Percentiles rank a stretch among this genome's conserved stretches.
Evolutionary conservation across 208 protist species (phyloP).

Genomic region (Herpetomonas muscarum): DNA sequence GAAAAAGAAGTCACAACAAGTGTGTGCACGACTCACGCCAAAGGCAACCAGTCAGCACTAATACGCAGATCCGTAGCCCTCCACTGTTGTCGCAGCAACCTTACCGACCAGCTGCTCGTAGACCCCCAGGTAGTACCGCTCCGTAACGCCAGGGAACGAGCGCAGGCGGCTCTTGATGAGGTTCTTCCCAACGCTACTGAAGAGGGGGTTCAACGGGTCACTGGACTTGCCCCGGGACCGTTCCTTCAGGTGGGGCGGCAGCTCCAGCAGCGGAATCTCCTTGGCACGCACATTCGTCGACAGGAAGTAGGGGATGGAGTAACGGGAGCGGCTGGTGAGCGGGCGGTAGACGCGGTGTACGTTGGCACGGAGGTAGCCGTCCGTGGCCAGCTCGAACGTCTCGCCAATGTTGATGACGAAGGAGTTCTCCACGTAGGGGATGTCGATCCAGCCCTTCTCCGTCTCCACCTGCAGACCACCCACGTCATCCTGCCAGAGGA

Average conservation of each 20-base stretch:
- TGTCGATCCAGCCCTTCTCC: constrained; percentile 15
- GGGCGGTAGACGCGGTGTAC: constrained; percentile 9
- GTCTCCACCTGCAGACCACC: constrained; percentile 15
- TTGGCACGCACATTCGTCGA: constrained; percentile 6
- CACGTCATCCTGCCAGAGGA: constrained; percentile 10
- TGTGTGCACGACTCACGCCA: not conserved
- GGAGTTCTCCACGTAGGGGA: constrained; percentile 1
- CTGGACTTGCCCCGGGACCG: constrained; percentile 1
- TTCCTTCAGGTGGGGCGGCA: constrained; percentile 5
- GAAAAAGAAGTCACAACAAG: not conserved
- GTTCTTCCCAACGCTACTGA: constrained; percentile 7
- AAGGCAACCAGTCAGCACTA: not conserved
- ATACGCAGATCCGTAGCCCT: not conserved
- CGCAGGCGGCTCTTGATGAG: constrained; percentile 13
- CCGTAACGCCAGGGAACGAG: constrained; percentile 5
- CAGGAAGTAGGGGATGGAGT: constrained; percentile 14
- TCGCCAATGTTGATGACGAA: constrained; percentile 16
- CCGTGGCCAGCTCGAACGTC: constrained; percentile 7
- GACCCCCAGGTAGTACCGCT: constrained; percentile 11
- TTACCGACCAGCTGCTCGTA: not conserved
- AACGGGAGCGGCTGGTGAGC: constrained; percentile 6
- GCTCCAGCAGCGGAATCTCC: constrained; percentile 6
- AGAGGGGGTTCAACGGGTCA: constrained; percentile 15
- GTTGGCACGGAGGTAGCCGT: constrained; percentile 12
- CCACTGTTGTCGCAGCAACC: not conserved